Conservation (phyloP, 139 green algal species). For the Eudorina sp. region DNA sequence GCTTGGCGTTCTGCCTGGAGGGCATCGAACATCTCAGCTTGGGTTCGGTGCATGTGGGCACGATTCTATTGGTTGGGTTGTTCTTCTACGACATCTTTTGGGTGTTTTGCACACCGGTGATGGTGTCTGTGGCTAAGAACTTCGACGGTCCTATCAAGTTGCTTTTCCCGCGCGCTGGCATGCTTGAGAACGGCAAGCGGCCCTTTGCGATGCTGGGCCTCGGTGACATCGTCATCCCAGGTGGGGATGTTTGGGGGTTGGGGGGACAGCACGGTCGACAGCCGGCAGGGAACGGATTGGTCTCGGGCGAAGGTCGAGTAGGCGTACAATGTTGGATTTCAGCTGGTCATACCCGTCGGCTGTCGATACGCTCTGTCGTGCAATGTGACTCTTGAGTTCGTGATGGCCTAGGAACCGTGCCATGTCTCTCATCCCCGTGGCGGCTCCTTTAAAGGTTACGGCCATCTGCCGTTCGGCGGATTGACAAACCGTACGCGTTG, state of each 20-base stretch:
- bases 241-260: neutral
- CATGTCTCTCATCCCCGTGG: too few relatives aligned
- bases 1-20: conserved; percentile 93
- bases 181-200: conserved; percentile 59
- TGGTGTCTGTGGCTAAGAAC: conserved; percentile 95
- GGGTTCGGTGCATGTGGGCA: conserved; percentile 80
- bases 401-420: too few relatives aligned
- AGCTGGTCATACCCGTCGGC: too few relatives aligned
- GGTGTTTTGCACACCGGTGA: conserved; percentile 99
- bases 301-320: too few relatives aligned
- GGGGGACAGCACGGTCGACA: too few relatives aligned
- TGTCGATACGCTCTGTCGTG: too few relatives aligned
- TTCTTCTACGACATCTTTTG: conserved; percentile 99
- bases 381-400: too few relatives aligned
- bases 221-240: conserved; percentile 93
- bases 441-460: too few relatives aligned
- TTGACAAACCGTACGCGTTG: neutral
- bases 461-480: too few relatives aligned
- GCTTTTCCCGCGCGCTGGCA: conserved; percentile 79
- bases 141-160: conserved; percentile 99
- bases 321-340: too few relatives aligned
- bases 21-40: conserved; percentile 97
- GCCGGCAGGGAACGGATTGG: too few relatives aligned
- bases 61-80: conserved; percentile 92
- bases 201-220: conserved; percentile 97